Percentiles rank a stretch among this genome's conserved stretches.
phyloP scores from a whole-genome alignment of 768 basidiomycete genomes.

The Boletus insuetus region DNA sequence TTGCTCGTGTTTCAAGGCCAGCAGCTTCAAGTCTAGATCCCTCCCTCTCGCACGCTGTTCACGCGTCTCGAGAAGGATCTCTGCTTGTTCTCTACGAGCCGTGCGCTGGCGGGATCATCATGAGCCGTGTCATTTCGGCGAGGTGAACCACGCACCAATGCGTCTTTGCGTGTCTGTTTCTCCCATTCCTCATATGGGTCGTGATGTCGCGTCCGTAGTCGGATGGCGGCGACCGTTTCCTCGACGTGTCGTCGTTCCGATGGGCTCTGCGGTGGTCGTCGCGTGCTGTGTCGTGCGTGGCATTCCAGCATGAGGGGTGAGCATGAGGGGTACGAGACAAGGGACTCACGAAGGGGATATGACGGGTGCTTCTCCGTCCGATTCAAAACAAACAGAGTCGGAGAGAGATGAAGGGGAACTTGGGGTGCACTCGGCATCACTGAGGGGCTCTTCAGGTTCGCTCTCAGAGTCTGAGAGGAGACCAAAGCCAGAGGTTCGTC shows the following conservation, averaged over 20 bases:
- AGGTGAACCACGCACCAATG: constrained; percentile 36
- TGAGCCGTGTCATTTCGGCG: not conserved
- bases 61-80: constrained; percentile 17
- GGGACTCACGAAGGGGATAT: constrained; percentile 34
- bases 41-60: constrained; percentile 9
- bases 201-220: constrained; percentile 39
- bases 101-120: constrained; percentile 29
- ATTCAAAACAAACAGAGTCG: constrained; percentile 41
- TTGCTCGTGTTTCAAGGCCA: constrained; percentile 42
- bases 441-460: constrained; percentile 30
- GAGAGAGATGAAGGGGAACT: constrained; percentile 35
- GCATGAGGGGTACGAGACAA: not conserved
- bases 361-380: constrained; percentile 40
- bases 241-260: constrained; percentile 38
- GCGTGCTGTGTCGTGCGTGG: constrained; percentile 13
- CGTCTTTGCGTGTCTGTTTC: constrained; percentile 45
- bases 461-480: constrained; percentile 49
- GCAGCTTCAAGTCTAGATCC: constrained; percentile 25
- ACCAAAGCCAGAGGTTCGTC: constrained; percentile 53
- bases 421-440: constrained; percentile 36
- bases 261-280: constrained; percentile 21
- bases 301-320: not conserved
- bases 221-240: constrained; percentile 47
- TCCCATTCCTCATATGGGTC: constrained; percentile 54
- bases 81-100: constrained; percentile 35